phyloP scores from a whole-genome alignment of 106 monocot species.

The Dioscorea alata region DNA sequence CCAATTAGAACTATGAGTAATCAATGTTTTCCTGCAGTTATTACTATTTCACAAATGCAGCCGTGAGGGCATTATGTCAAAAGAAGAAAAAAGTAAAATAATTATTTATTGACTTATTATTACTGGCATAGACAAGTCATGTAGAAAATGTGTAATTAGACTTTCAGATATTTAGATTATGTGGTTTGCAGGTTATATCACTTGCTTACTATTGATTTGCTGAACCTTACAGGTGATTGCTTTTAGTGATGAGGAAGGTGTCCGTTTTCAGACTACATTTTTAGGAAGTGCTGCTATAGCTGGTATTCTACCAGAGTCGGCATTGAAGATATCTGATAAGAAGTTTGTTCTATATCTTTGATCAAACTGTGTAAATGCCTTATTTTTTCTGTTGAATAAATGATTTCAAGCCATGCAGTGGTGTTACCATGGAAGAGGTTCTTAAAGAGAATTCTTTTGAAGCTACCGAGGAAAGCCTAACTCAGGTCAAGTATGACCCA shows the following conservation, averaged over 20 bases:
- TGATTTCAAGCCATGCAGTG: constrained; percentile 43
- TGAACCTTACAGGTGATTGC: constrained; percentile 64
- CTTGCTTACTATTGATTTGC: too few relatives aligned
- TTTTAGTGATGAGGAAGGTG: constrained; percentile 98
- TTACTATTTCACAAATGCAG: too few relatives aligned
- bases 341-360: constrained; percentile 30
- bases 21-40: too few relatives aligned
- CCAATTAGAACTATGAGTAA: too few relatives aligned
- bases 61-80: too few relatives aligned
- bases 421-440: constrained; percentile 69
- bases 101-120: too few relatives aligned
- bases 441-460: constrained; percentile 53
- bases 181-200: too few relatives aligned
- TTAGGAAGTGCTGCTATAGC: constrained; percentile 94
- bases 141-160: too few relatives aligned
- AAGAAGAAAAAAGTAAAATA: too few relatives aligned
- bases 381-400: constrained; percentile 2
- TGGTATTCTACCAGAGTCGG: constrained; percentile 58
- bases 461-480: constrained; percentile 51
- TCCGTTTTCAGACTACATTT: constrained; percentile 93
- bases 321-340: constrained; percentile 67
- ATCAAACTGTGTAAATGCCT: too few relatives aligned
- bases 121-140: too few relatives aligned
- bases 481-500: constrained; percentile 59
- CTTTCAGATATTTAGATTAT: too few relatives aligned